These are phyloP conservation scores for Craspedostauros australis DNA, from an alignment of 108 stramenopile species.

Conservation along the genomic window DNA sequence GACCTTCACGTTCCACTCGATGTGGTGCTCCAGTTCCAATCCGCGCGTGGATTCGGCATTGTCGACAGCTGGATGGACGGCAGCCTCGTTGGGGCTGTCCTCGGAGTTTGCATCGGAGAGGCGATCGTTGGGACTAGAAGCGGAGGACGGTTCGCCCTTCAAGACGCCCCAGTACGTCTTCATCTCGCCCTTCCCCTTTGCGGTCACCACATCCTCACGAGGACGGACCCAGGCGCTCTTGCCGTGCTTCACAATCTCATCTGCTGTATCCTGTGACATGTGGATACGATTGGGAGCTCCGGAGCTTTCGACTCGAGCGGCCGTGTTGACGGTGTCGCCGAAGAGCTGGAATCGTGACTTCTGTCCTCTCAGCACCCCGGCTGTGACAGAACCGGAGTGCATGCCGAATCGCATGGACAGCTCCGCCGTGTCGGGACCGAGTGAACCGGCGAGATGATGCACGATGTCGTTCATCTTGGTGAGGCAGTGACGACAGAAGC, in stretches of 20 bases:
- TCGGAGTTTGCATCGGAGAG: no score
- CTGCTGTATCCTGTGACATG: conserved; percentile 41
- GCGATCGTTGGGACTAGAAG: no score
- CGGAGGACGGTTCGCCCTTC: no score
- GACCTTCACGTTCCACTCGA: no score
- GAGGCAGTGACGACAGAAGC: no score
- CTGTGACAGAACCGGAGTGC: conserved; percentile 32
- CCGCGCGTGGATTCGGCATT: conserved; percentile 5
- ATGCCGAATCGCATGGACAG: conserved; percentile 39
- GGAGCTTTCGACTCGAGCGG: no score
- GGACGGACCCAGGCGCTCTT: conserved; percentile 28
- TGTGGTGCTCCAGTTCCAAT: no score
- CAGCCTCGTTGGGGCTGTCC: no score
- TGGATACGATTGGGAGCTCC: conserved; percentile 31
- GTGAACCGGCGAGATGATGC: conserved; percentile 6
- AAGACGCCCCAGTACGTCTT: conserved; percentile 52
- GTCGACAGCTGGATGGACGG: no score
- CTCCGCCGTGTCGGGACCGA: conserved; percentile 18
- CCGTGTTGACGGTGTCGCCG: conserved; percentile 50
- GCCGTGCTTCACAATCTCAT: conserved; percentile 7
- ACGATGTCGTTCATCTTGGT: background rate
- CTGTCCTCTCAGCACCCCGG: conserved; percentile 44
- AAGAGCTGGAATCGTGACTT: conserved; percentile 45
- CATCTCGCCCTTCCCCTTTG: conserved; percentile 41
- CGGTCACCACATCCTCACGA: conserved; percentile 24